These are phyloP conservation scores for Trichoderma asperelloides DNA, from an alignment of 495 filamentous ascomycete species.

Conservation along the genomic window DNA sequence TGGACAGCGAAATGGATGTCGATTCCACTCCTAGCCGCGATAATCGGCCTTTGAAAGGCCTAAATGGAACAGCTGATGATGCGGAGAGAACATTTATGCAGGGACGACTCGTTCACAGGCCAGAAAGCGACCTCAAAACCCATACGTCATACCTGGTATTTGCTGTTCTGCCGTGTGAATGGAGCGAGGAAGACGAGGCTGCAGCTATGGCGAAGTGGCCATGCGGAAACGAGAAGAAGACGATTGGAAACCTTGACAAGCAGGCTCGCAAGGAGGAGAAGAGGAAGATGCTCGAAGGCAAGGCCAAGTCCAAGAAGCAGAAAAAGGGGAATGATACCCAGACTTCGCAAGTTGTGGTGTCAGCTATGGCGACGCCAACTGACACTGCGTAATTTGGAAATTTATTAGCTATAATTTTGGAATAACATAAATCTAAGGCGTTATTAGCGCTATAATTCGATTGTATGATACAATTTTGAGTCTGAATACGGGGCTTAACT, in stretches of 20 bases:
- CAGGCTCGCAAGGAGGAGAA: constrained; percentile 39
- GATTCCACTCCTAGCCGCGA: constrained; percentile 12
- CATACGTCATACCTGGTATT: constrained; percentile 96
- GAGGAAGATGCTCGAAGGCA: constrained; percentile 29
- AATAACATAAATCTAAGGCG: not conserved
- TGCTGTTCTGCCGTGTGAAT: constrained; percentile 76
- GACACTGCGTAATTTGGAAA: not conserved
- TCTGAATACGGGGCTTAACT: no score
- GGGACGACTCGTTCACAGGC: constrained; percentile 66
- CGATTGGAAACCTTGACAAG: constrained; percentile 44
- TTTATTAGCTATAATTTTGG: not conserved
- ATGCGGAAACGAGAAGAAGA: constrained; percentile 33
- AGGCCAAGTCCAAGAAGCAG: constrained; percentile 20
- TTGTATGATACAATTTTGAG: no score
- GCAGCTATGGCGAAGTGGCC: constrained; percentile 54
- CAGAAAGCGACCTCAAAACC: constrained; percentile 82
- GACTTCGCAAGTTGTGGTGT: not conserved
- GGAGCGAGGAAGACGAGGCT: constrained; percentile 77
- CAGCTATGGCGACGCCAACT: not conserved
- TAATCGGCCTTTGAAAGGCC: constrained; percentile 6
- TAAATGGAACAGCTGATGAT: constrained; percentile 17
- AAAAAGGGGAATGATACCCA: constrained; percentile 10
- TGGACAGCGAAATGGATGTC: constrained; percentile 17
- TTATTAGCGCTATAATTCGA: not conserved
- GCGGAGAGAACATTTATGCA: constrained; percentile 41